Evolutionary conservation across 2,329 filamentous ascomycete genomes (phyloP).

Genomic region (Aureobasidium sp.): DNA sequence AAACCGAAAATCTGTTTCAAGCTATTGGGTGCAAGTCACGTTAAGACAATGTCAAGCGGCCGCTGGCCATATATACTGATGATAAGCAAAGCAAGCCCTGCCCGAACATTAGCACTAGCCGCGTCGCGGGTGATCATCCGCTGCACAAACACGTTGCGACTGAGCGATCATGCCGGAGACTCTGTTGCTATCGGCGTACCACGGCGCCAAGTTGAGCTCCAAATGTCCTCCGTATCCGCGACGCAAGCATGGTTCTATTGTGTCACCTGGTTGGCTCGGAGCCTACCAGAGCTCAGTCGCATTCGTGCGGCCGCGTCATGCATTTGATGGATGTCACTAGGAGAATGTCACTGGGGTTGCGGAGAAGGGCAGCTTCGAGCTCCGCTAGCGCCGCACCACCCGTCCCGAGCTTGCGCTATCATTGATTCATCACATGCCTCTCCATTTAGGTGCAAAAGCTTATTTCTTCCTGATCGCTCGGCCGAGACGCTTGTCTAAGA

Average conservation of each 20-base stretch:
- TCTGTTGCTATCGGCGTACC: too few species aligned
- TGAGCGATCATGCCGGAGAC: too few species aligned
- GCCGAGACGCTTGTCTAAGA: too few species aligned
- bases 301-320: background rate
- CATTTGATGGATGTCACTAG: background rate
- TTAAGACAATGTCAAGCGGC: background rate
- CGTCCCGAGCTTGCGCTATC: background rate
- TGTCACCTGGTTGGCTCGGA: too few species aligned
- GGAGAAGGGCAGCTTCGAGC: background rate
- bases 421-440: background rate
- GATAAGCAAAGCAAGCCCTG: background rate
- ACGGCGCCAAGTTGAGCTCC: too few species aligned
- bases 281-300: background rate
- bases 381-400: background rate
- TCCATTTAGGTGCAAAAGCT: background rate
- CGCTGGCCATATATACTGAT: background rate
- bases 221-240: too few species aligned
- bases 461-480: too few species aligned
- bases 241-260: too few species aligned
- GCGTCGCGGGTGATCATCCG: background rate
- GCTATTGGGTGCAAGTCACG: background rate
- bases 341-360: background rate
- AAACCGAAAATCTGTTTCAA: background rate
- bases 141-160: too few species aligned
- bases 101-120: background rate